Evolutionary conservation across 2,329 filamentous ascomycete species (phyloP).

Genomic region (Plectosphaerella cucumerina): DNA sequence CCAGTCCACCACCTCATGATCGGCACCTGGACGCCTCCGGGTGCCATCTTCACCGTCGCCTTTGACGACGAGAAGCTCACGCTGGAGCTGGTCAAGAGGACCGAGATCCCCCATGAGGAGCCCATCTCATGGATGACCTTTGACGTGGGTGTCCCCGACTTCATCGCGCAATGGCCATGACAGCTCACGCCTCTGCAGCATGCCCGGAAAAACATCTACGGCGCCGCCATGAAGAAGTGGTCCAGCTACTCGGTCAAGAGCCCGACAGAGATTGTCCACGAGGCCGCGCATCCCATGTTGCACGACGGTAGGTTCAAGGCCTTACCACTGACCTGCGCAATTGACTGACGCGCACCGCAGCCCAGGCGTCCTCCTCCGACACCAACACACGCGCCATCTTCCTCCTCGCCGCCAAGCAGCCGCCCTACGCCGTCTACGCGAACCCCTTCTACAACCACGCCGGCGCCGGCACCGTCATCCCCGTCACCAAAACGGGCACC

Average conservation of each 20-base stretch:
- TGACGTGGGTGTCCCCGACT: constrained; percentile 53
- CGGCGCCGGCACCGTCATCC: constrained; percentile 75
- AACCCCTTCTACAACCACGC: constrained; percentile 89
- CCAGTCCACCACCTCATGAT: constrained; percentile 84
- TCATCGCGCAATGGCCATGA: background rate
- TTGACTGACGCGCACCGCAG: constrained; percentile 32
- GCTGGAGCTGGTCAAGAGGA: constrained; percentile 72
- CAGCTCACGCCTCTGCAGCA: constrained; percentile 50
- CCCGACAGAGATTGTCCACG: constrained; percentile 71
- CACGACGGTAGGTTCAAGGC: constrained; percentile 59
- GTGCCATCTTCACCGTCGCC: constrained; percentile 82
- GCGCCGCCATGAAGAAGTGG: constrained; percentile 92
- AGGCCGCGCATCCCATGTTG: constrained; percentile 69
- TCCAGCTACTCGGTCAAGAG: constrained; percentile 73
- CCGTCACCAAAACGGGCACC: constrained; percentile 51
- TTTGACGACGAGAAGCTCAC: constrained; percentile 80
- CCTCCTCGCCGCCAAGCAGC: constrained; percentile 71
- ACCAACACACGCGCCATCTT: constrained; percentile 90
- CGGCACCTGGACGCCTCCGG: constrained; percentile 86
- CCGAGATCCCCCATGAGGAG: constrained; percentile 75
- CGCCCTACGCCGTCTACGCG: constrained; percentile 80
- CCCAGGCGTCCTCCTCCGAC: constrained; percentile 60
- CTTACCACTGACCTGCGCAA: background rate
- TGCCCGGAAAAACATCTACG: constrained; percentile 78
- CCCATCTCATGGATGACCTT: constrained; percentile 95